Conservation (phyloP, 805 yeast species). For the Debaryomyces castellii region DNA sequence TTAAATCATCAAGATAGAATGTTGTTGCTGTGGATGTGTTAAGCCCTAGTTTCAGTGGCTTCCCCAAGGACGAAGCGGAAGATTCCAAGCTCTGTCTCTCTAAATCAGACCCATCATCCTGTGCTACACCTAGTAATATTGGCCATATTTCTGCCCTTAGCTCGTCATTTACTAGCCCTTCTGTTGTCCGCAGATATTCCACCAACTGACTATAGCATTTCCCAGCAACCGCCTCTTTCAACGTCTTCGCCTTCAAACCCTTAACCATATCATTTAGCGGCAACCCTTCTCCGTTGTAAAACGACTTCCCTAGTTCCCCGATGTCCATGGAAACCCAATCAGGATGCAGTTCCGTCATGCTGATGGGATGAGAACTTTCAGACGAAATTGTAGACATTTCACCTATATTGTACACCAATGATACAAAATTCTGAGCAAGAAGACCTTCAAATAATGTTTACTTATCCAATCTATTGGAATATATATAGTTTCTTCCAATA, state of each 20-base stretch:
- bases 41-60: slow-evolving; percentile 5
- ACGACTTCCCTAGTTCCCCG: slow-evolving; percentile 44
- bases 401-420: not conserved
- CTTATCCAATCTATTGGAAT: not conserved
- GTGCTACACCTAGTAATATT: slow-evolving; percentile 32
- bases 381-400: slow-evolving; percentile 2
- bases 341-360: slow-evolving; percentile 18
- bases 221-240: slow-evolving; percentile 35
- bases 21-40: slow-evolving; percentile 7
- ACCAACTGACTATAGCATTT: slow-evolving; percentile 24
- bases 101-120: slow-evolving; percentile 3
- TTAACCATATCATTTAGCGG: slow-evolving; percentile 42
- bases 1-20: slow-evolving; percentile 19
- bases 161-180: slow-evolving; percentile 45
- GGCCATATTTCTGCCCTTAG: slow-evolving; percentile 54
- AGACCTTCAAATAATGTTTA: not conserved
- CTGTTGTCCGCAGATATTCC: slow-evolving; percentile 42
- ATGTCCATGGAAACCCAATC: slow-evolving; percentile 57
- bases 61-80: not conserved
- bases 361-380: not conserved
- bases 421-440: not conserved
- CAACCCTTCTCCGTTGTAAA: slow-evolving; percentile 38
- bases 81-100: not conserved
- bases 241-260: slow-evolving; percentile 34
- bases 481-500: not conserved